Percentiles rank a stretch among this genome's conserved stretches.
These are phyloP conservation scores for Heliamphora pulchella DNA, from an alignment of 179 eudicot species.

Conservation along the genomic window DNA sequence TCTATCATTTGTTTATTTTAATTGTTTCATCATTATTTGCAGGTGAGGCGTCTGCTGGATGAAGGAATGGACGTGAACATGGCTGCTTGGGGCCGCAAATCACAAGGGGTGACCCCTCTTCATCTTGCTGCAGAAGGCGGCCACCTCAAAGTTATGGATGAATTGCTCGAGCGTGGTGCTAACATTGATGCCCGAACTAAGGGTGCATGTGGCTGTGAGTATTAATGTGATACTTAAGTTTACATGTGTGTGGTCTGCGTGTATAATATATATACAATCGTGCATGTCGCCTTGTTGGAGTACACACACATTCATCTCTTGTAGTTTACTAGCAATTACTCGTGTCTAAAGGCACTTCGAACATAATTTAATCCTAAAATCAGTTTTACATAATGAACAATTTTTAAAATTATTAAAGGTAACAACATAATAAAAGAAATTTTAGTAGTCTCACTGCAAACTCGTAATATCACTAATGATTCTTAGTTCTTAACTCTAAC, in stretches of 20 bases:
- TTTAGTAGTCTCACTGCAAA: too few relatives aligned
- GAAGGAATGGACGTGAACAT: slow-evolving; percentile 88
- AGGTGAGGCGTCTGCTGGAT: slow-evolving; percentile 78
- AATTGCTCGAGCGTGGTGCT: slow-evolving; percentile 84
- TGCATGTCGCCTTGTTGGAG: background rate
- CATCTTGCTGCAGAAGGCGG: slow-evolving; percentile 99
- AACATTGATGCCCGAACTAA: slow-evolving; percentile 91
- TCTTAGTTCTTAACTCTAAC: too few relatives aligned
- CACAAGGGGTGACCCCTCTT: slow-evolving; percentile 89
- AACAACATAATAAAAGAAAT: too few relatives aligned
- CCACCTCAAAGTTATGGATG: slow-evolving; percentile 85
- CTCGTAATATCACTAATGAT: too few relatives aligned
- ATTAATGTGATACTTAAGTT: background rate
- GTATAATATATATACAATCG: background rate
- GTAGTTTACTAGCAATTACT: too few relatives aligned
- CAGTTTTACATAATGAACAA: too few relatives aligned
- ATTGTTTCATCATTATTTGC: slow-evolving; percentile 7
- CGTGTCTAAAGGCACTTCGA: too few relatives aligned
- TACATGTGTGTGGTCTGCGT: too few relatives aligned
- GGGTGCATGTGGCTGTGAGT: slow-evolving; percentile 95
- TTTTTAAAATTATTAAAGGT: too few relatives aligned
- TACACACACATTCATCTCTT: too few relatives aligned
- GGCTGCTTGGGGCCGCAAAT: slow-evolving; percentile 77
- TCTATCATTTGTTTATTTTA: background rate
- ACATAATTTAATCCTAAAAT: too few relatives aligned